Evolutionary conservation across 83 land plant species (phyloP), one percentile per base, ranked within the genome.

Genomic region (Picea abies): DNA sequence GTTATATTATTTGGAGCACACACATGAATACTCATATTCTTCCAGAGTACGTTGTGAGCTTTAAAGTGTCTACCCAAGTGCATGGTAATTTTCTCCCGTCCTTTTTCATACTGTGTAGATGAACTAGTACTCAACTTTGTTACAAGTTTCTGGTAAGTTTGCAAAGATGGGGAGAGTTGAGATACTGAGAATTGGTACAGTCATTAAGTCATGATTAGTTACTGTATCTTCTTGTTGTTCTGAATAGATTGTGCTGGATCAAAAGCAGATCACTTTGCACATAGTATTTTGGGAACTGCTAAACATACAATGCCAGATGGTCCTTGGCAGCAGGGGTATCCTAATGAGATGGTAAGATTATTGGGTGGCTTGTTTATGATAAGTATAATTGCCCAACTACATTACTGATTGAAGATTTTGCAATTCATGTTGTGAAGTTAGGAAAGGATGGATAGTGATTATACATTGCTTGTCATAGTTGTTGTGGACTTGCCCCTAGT

Each of bases 31-130:
- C 83, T 64, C 87, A 85, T 49, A 90, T 94, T 72, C 83, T 84
- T 63, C 96, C 95, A 5, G 87, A 90, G 29, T 94, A 85, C 84
- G 82, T 94, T 63, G 86, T 92, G 72, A 90, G 88, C 81, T 94
- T 79, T 81, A 90, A 85, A 65, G 78, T 86, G 32, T 70, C 86
- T 75, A 29, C 87, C 61, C 82, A 77, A 29, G 80, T 26, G 82
- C 86, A 79, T 12, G 87, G 87, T 84, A 79, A 84, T 78, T 78
- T 78, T 17, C 37, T 29, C 23, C 25, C n/a, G 19, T 11, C 58
- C 39, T 65, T 58, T 78, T 41, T 78, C 41, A 44, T 52, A 22
- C 77, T 20, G 12, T 67, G 39, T 67, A 26, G 37, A 67, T 67
- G 2, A 26, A 29, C 5, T 7, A 67, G 14, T 60, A 29, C 61